Evolutionary conservation across 805 yeast species (phyloP), one percentile per base, ranked within the genome.

Genomic region (Pichia rugopelliculosa): DNA sequence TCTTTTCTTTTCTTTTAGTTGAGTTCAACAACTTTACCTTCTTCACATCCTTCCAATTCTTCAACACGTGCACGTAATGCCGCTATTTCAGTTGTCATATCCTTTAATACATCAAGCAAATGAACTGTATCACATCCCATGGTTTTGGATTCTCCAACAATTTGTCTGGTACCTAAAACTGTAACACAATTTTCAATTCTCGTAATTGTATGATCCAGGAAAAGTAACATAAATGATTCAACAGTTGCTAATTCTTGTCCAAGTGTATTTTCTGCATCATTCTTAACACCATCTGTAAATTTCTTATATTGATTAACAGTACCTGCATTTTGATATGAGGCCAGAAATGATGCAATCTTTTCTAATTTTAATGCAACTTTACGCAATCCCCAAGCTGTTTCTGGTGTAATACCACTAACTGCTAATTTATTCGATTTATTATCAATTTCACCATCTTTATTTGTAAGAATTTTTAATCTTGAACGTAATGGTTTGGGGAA

Each of bases 401-500:
- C 63, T 10, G 57, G 38, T 0, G 64, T 56, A 8, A 66, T 55
- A 36, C 67, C 67, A 20, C 66, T 61, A 36, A 59, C 57, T 18
- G 55, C 53, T 18, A 59, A 51, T 48, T 54, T 56, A 44, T 55
- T 57, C 20, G 57, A 50, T 37, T 55, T 60, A 43, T 55, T 59
- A 11, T 56, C 55, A 30, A 60, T 65, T 36, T 65, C 59, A 24
- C 69, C 63, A 39, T 68, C 73, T 48, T 54, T 67, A 24, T 38
- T 53, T 3, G 56, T 55, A 38, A 60, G 38, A n/a, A 63, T 51
- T 46, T 76, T 77, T 64, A 75, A 75, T 55, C 98, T 74, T 3
- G 82, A 69, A 4, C 73, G 73, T 47, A 90, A 68, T 24, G 72
- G 70, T 47, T 72, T 70, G 2, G 98, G 95, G 68, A 83, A 90